phyloP scores from a whole-genome alignment of 768 basidiomycete species.

The Boletellus emodensis region DNA sequence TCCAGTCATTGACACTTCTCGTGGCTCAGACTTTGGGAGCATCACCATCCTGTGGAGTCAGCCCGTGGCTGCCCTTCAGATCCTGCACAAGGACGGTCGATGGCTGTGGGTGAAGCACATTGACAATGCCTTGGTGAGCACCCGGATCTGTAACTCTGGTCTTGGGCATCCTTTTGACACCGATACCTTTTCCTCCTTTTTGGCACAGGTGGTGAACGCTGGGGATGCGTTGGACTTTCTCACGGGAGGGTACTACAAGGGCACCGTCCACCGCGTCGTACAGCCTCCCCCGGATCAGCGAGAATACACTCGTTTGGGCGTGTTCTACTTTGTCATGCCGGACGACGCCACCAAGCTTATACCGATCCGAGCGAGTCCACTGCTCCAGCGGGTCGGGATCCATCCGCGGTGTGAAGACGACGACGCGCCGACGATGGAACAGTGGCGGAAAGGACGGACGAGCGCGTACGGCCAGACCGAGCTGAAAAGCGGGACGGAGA shows the following conservation, averaged over 20 bases:
- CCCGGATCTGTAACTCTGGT: no score
- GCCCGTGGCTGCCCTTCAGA: conserved; percentile 55
- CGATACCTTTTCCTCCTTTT: no score
- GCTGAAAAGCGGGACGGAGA: conserved; percentile 38
- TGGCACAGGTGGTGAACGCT: conserved; percentile 50
- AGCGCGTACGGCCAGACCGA: conserved; percentile 48
- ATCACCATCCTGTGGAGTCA: conserved; percentile 61
- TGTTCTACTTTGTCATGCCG: conserved; percentile 54
- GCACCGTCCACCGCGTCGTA: conserved; percentile 58
- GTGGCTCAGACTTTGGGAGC: conserved; percentile 44
- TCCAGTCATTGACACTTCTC: not conserved
- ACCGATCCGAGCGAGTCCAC: conserved; percentile 45
- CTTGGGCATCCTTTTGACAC: not conserved
- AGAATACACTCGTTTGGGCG: conserved; percentile 46
- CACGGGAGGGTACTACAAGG: conserved; percentile 56
- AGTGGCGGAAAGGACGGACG: conserved; percentile 50
- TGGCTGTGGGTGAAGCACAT: conserved; percentile 61
- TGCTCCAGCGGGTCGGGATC: conserved; percentile 45
- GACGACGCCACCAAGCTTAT: conserved; percentile 47
- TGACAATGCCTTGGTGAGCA: conserved; percentile 50
- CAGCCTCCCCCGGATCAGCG: conserved; percentile 56
- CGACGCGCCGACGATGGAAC: conserved; percentile 48
- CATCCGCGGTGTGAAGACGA: conserved; percentile 33
- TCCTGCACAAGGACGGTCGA: conserved; percentile 45
- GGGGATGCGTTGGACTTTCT: conserved; percentile 60